These are phyloP conservation scores for Euphorbia schlechtendalii DNA, from an alignment of 441 rosid species.

Conservation along the genomic window DNA sequence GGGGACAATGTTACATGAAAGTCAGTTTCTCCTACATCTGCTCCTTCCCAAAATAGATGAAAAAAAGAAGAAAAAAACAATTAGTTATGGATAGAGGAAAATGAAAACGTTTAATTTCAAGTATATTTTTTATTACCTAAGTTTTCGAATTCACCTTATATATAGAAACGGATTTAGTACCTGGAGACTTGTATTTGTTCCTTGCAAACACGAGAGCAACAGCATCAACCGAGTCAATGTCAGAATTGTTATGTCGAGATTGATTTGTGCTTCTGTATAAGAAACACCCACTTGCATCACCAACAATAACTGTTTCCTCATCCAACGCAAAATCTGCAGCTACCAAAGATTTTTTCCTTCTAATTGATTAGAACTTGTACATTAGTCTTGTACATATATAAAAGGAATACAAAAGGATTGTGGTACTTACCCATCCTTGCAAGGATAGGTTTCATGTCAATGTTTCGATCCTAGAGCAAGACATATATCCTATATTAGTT, in stretches of 20 bases:
- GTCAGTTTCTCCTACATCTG: constrained; percentile 36
- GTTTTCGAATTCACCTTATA: too few relatives aligned
- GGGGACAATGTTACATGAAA: constrained; percentile 38
- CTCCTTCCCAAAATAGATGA: constrained; percentile 1
- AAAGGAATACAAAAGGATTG: too few relatives aligned
- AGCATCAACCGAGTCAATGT: constrained; percentile 24
- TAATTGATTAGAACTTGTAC: neutral
- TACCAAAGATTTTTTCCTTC: neutral
- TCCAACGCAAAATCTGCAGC: constrained; percentile 31
- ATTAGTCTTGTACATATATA: too few relatives aligned
- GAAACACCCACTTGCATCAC: constrained; percentile 39
- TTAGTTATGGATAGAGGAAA: neutral
- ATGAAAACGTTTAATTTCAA: too few relatives aligned
- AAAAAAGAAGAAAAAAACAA: neutral
- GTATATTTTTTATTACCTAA: too few relatives aligned
- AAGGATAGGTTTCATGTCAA: constrained; percentile 29
- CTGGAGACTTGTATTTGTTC: constrained; percentile 32
- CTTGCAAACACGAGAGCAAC: constrained; percentile 47
- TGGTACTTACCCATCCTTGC: constrained; percentile 33
- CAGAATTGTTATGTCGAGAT: neutral
- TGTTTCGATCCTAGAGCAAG: constrained; percentile 26
- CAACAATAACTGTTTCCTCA: constrained; percentile 40
- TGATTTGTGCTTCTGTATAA: constrained; percentile 18
- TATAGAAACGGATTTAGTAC: constrained; percentile 16
- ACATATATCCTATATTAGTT: constrained; percentile 5